Evolutionary conservation across 352 stramenopile genomes (phyloP).

Genomic region (Aphanomyces euteiches): DNA sequence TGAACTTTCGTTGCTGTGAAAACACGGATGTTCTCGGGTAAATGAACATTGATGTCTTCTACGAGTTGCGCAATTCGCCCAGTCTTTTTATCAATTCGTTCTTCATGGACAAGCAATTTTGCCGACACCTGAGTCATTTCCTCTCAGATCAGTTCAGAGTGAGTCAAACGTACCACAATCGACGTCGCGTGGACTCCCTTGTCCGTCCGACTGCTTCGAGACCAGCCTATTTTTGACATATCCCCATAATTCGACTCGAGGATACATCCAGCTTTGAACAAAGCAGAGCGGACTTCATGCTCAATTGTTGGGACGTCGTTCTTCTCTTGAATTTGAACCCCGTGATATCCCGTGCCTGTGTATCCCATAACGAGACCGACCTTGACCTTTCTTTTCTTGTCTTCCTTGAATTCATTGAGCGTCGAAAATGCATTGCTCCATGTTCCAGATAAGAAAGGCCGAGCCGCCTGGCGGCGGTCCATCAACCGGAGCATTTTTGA

Average conservation of each 20-base stretch:
- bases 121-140: constrained; percentile 57
- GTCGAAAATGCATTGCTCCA: background rate
- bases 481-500: no score
- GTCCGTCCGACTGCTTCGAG: constrained; percentile 85
- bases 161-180: constrained; percentile 68
- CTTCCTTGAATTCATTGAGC: background rate
- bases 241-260: constrained; percentile 85
- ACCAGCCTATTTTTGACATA: constrained; percentile 87
- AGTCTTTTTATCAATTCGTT: constrained; percentile 51
- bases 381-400: constrained; percentile 64
- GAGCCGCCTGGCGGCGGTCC: no score
- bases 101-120: constrained; percentile 83
- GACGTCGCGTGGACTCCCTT: constrained; percentile 88
- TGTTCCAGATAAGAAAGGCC: background rate
- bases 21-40: constrained; percentile 78
- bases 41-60: constrained; percentile 66
- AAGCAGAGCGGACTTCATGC: constrained; percentile 66
- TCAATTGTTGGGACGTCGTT: constrained; percentile 82
- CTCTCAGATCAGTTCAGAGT: background rate
- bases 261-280: constrained; percentile 78
- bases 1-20: constrained; percentile 86
- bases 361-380: constrained; percentile 84
- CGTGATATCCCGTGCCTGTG: constrained; percentile 68
- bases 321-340: constrained; percentile 62
- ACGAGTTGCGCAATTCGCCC: constrained; percentile 57